A percentile compares a stretch with the other conserved stretches of the same genome.
phyloP scores from a whole-genome alignment of 176 grass and related monocot species.

The Aegilops bicornis region DNA sequence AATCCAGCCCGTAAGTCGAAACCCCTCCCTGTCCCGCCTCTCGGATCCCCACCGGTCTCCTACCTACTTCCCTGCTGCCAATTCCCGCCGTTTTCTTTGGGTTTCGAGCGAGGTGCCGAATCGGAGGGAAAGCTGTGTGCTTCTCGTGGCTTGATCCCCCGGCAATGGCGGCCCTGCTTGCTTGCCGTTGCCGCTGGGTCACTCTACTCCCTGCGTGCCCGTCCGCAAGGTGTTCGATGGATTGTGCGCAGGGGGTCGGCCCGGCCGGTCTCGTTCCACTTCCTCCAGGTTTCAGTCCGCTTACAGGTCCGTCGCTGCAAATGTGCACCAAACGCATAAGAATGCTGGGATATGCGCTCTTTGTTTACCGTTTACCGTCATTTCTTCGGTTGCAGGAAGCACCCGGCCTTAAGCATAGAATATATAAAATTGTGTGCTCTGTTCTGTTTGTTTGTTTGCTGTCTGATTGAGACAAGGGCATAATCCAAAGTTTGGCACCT shows the following conservation, averaged over 20 bases:
- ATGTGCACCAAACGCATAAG: not conserved
- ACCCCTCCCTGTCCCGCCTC: not conserved
- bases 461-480: not conserved
- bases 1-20: not conserved
- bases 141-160: not conserved
- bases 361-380: not conserved
- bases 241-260: not conserved
- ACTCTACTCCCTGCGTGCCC: not conserved
- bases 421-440: no score
- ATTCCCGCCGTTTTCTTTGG: not conserved
- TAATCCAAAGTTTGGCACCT: not conserved
- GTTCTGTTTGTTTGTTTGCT: not conserved
- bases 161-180: not conserved
- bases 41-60: not conserved
- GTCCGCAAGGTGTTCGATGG: conserved; percentile 8
- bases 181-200: not conserved
- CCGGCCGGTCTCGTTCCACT: not conserved
- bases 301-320: not conserved
- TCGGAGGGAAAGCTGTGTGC: not conserved
- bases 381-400: conserved; percentile 11
- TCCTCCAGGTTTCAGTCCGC: no score
- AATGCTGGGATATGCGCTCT: not conserved
- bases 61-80: not conserved
- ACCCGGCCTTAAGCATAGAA: not conserved
- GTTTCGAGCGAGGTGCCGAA: not conserved